Conservation (phyloP, 805 yeast species). For the Lipomyces yamadae region DNA sequence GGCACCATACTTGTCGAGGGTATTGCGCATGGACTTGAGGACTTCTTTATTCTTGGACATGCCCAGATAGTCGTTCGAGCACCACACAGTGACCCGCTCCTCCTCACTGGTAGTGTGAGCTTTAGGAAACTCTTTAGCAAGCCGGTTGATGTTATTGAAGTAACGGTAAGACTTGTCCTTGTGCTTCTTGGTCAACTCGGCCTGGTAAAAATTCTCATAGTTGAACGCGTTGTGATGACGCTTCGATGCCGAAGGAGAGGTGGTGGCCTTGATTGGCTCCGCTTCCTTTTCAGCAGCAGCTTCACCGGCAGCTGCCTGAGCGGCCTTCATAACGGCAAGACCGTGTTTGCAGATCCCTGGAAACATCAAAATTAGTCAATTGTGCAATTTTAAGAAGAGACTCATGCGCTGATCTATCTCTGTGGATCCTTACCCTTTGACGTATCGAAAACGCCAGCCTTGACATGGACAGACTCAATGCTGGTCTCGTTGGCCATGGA, state of each 20-base stretch:
- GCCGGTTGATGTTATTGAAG: constrained; percentile 95
- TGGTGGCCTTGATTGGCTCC: constrained; percentile 6
- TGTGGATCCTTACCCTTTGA: constrained; percentile 37
- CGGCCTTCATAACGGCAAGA: constrained; percentile 38
- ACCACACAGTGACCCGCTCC: constrained; percentile 97
- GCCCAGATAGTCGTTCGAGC: constrained; percentile 96
- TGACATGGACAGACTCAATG: constrained; percentile 39
- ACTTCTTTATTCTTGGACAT: constrained; percentile 85
- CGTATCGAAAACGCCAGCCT: constrained; percentile 41
- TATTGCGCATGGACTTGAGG: constrained; percentile 72
- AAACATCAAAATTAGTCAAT: not conserved
- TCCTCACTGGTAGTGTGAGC: constrained; percentile 74
- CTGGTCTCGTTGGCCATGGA: constrained; percentile 37
- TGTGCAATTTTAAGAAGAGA: not conserved
- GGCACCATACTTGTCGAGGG: constrained; percentile 89
- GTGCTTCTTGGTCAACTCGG: constrained; percentile 74
- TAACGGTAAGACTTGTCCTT: constrained; percentile 90
- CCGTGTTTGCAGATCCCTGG: constrained; percentile 37
- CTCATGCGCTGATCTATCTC: not conserved
- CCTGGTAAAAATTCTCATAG: constrained; percentile 69
- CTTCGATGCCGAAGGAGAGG: constrained; percentile 6
- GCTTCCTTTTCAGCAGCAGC: constrained; percentile 17
- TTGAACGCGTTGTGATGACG: constrained; percentile 56
- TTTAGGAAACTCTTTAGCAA: constrained; percentile 89
- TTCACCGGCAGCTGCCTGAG: constrained; percentile 27